Percentiles rank a stretch among this genome's conserved stretches.
These are phyloP conservation scores for Globisporangium takayamanum DNA, from an alignment of 352 stramenopile species.

Conservation along the genomic window DNA sequence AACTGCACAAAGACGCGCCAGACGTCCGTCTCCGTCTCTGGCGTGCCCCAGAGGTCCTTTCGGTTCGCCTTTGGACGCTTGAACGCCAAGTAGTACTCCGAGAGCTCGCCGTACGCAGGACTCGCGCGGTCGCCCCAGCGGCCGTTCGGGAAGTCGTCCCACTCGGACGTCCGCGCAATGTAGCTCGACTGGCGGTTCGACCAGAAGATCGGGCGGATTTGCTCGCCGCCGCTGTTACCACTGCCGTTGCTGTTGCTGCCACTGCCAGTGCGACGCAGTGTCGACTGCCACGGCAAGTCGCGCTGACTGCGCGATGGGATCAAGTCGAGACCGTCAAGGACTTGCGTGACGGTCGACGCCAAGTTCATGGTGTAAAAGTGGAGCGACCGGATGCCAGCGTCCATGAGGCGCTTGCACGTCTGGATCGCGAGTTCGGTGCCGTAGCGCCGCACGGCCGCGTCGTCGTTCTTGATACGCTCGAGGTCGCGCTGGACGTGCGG, in stretches of 20 bases:
- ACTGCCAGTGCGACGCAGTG: constrained; percentile 48
- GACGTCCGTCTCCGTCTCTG: constrained; percentile 83
- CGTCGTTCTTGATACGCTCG: constrained; percentile 91
- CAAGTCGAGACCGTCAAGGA: constrained; percentile 75
- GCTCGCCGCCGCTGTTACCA: constrained; percentile 60
- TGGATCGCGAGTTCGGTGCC: constrained; percentile 92
- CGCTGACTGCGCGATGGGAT: constrained; percentile 54
- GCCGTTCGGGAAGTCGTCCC: constrained; percentile 96
- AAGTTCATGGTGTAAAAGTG: constrained; percentile 97
- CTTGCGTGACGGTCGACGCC: constrained; percentile 76
- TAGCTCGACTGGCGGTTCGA: constrained; percentile 97
- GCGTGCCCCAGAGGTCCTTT: constrained; percentile 76
- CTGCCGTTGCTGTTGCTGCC: constrained; percentile 49
- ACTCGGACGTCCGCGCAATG: constrained; percentile 93
- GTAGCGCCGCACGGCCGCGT: constrained; percentile 90
- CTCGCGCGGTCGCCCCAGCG: constrained; percentile 93
- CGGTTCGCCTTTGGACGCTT: constrained; percentile 76
- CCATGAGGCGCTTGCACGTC: constrained; percentile 89
- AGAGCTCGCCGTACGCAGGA: constrained; percentile 94
- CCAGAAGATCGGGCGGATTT: constrained; percentile 97
- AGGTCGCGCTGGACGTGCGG: constrained; percentile 71
- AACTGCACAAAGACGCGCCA: constrained; percentile 93
- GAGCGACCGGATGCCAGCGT: constrained; percentile 65
- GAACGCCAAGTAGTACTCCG: constrained; percentile 91
- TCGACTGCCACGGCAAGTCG: constrained; percentile 68